phyloP scores from a whole-genome alignment of 1,284 basidiomycete genomes.

The Microbotryum silenes-acaulis region DNA sequence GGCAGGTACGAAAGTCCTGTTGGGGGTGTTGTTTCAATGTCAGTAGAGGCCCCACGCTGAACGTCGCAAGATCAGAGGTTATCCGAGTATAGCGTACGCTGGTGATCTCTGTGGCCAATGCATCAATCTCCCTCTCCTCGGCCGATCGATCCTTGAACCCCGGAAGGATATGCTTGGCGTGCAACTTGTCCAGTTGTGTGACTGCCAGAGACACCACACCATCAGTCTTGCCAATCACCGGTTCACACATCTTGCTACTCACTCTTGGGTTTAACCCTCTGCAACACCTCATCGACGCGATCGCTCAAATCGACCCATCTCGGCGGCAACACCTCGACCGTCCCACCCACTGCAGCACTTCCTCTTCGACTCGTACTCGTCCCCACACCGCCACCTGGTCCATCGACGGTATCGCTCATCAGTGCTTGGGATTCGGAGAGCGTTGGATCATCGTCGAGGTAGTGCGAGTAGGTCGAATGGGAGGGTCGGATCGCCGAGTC shows the following conservation, averaged over 20 bases:
- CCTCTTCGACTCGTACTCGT: slow-evolving; percentile 51
- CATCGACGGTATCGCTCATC: slow-evolving; percentile 33
- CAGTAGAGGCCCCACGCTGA: neutral
- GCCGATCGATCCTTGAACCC: slow-evolving; percentile 88
- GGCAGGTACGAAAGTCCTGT: slow-evolving; percentile 63
- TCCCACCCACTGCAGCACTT: slow-evolving; percentile 22
- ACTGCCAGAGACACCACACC: slow-evolving; percentile 47
- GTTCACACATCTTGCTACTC: slow-evolving; percentile 39
- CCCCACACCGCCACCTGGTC: slow-evolving; percentile 21
- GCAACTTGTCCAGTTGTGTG: slow-evolving; percentile 74
- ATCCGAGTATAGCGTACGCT: slow-evolving; percentile 47
- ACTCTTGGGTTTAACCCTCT: slow-evolving; percentile 68
- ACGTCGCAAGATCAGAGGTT: neutral
- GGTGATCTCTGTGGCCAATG: slow-evolving; percentile 78
- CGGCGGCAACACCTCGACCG: slow-evolving; percentile 23
- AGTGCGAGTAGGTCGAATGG: slow-evolving; percentile 38
- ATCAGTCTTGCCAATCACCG: neutral
- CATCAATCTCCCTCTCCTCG: slow-evolving; percentile 90
- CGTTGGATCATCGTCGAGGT: slow-evolving; percentile 42
- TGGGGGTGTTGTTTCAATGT: slow-evolving; percentile 19
- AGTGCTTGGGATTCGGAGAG: slow-evolving; percentile 63
- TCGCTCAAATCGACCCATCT: slow-evolving; percentile 82
- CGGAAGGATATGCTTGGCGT: slow-evolving; percentile 89
- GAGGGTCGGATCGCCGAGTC: slow-evolving; percentile 61
- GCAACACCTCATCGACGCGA: slow-evolving; percentile 72